Conservation (phyloP, 2,329 filamentous ascomycete species). For the Trichoderma koningii region DNA sequence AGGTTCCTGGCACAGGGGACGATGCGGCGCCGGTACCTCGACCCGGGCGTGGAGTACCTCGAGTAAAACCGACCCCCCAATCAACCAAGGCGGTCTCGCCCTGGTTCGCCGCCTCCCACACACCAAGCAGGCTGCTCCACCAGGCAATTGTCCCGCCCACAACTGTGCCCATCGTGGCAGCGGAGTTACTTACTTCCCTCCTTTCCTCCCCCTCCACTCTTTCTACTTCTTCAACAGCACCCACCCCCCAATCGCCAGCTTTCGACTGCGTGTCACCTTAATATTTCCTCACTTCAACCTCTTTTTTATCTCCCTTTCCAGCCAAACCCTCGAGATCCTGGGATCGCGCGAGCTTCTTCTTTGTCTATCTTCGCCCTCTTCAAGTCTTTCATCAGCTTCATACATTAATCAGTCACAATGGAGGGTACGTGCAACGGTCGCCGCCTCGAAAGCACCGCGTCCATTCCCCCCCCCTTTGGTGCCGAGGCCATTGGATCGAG, state of each 20-base stretch:
- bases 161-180: constrained; percentile 34
- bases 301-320: constrained; percentile 14
- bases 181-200: constrained; percentile 32
- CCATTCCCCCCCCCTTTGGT: neutral
- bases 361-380: constrained; percentile 7
- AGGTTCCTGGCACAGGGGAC: constrained; percentile 8
- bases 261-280: constrained; percentile 28
- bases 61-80: neutral
- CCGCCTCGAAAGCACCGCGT: constrained; percentile 9
- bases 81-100: constrained; percentile 27
- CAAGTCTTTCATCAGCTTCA: constrained; percentile 36
- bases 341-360: constrained; percentile 28
- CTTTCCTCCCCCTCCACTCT: constrained; percentile 40
- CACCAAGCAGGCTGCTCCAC: constrained; percentile 32
- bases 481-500: constrained; percentile 14
- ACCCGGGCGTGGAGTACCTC: neutral
- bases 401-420: constrained; percentile 55
- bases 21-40: constrained; percentile 7
- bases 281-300: constrained; percentile 30
- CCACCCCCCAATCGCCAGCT: constrained; percentile 31
- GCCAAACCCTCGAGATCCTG: constrained; percentile 24
- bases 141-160: constrained; percentile 41
- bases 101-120: constrained; percentile 30
- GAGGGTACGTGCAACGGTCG: constrained; percentile 49
- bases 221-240: constrained; percentile 39